These are phyloP conservation scores for Fraxinus sp. DNA, from an alignment of 305 asterid species.

Conservation along the genomic window DNA sequence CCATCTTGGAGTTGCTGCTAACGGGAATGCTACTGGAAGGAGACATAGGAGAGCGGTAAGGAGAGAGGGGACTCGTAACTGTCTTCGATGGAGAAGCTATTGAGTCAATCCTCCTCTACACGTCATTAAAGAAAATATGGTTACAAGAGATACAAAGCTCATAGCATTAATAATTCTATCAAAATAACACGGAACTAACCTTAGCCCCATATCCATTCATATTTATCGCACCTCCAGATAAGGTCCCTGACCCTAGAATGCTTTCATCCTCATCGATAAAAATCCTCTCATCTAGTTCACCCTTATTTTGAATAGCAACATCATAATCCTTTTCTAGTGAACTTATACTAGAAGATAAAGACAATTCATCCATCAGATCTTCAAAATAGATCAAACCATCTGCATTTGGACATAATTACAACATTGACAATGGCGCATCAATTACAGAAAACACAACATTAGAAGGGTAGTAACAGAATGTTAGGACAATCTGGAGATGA, in stretches of 20 bases:
- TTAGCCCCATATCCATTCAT: slow-evolving; percentile 57
- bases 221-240: slow-evolving; percentile 66
- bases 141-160: slow-evolving; percentile 18
- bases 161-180: slow-evolving; percentile 10
- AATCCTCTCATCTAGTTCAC: slow-evolving; percentile 85
- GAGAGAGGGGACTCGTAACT: slow-evolving; percentile 74
- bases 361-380: slow-evolving; percentile 73
- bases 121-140: slow-evolving; percentile 23
- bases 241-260: slow-evolving; percentile 78
- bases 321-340: slow-evolving; percentile 72
- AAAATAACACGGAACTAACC: slow-evolving; percentile 46
- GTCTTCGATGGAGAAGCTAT: slow-evolving; percentile 86
- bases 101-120: slow-evolving; percentile 69
- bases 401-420: slow-evolving; percentile 40
- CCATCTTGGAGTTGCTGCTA: slow-evolving; percentile 54
- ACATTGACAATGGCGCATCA: slow-evolving; percentile 13
- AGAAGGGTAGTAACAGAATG: slow-evolving; percentile 10
- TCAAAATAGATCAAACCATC: slow-evolving; percentile 77
- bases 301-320: slow-evolving; percentile 51
- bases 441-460: neutral
- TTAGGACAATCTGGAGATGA: slow-evolving; percentile 24
- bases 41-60: slow-evolving; percentile 63
- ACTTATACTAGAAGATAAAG: slow-evolving; percentile 50
- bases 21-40: slow-evolving; percentile 40
- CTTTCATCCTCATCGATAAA: slow-evolving; percentile 77